phyloP scores from a whole-genome alignment of 768 basidiomycete genomes.

The Lentinus tigrinus region DNA sequence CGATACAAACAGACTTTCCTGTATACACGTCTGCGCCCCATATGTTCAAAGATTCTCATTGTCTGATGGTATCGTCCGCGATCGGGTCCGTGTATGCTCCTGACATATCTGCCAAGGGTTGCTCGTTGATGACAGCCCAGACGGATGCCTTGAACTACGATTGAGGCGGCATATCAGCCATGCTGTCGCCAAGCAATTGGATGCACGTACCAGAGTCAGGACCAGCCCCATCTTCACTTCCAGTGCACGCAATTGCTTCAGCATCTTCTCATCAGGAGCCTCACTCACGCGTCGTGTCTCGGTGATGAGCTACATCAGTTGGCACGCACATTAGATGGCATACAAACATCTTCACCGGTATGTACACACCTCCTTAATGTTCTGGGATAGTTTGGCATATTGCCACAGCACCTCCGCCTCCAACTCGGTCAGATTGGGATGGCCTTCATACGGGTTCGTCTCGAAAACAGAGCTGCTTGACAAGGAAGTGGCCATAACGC shows the following conservation, averaged over 20 bases:
- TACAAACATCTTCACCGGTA: too few relatives aligned
- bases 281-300: conserved; percentile 71
- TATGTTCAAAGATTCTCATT: conserved; percentile 7
- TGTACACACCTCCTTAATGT: conserved; percentile 64
- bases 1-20: neutral
- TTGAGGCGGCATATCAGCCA: neutral
- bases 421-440: conserved; percentile 61
- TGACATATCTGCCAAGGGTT: conserved; percentile 39
- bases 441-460: conserved; percentile 70
- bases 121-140: conserved; percentile 90
- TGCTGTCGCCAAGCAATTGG: neutral
- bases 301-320: conserved; percentile 49
- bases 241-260: conserved; percentile 72
- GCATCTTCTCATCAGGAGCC: conserved; percentile 74
- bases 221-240: conserved; percentile 97
- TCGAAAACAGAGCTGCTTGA: conserved; percentile 44
- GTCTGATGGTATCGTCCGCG: conserved; percentile 23
- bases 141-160: conserved; percentile 92
- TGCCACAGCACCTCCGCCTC: conserved; percentile 90
- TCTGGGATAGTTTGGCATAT: conserved; percentile 82
- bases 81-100: conserved; percentile 22
- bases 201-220: conserved; percentile 72
- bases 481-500: conserved; percentile 1
- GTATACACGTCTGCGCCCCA: neutral
- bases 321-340: neutral